Evolutionary conservation across 768 basidiomycete genomes (phyloP), one percentile per base, ranked within the genome.

Genomic region (Serendipita vermifera): DNA sequence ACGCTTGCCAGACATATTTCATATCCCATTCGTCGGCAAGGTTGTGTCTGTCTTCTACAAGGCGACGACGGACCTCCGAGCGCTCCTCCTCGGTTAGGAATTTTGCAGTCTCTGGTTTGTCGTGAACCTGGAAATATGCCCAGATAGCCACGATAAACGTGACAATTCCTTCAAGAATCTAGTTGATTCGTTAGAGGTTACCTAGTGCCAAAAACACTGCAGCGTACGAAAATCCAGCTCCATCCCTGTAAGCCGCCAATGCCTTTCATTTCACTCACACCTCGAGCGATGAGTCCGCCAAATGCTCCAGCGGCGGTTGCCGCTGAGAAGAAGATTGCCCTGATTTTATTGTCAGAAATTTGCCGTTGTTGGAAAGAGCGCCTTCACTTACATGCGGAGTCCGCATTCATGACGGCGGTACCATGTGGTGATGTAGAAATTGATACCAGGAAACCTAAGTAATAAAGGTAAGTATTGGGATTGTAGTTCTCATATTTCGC

Each of bases 241-340:
- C 82, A 84, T 0, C 78, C 82, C 1, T 75, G 70, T 55, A 68
- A 72, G 3, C 78, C 76, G 2, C 74, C 72, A 7, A 72, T 66
- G 11, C 77, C 77, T 40, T 80, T 65, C 72, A 85, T 78, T 13
- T 78, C 65, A n/a, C 72, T 62, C 46, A 85, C 81, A 1, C 72
- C 80, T 27, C 78, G 70, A 1, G 82, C 81, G 22, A 85, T 71
- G 5, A 85, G 66, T 38, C 83, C 83, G 3, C 80, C 81, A 61
- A 88, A 88, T 20, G 86, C 85, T n/a, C 87, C 88, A 1, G 85
- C 81, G 0, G 85, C 77, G 2, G 84, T 87, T 0, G 87, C 86
- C 2, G 87, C 83, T 0, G 80, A 79, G 70, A 85, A 87, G 69
- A 86, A 87, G 27, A 86, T 63, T 0, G 69, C 46, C 35, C 35